Evolutionary conservation across 306 rosid species (phyloP), one percentile per base, ranked within the genome.

Genomic region (Dryas alaskensis): DNA sequence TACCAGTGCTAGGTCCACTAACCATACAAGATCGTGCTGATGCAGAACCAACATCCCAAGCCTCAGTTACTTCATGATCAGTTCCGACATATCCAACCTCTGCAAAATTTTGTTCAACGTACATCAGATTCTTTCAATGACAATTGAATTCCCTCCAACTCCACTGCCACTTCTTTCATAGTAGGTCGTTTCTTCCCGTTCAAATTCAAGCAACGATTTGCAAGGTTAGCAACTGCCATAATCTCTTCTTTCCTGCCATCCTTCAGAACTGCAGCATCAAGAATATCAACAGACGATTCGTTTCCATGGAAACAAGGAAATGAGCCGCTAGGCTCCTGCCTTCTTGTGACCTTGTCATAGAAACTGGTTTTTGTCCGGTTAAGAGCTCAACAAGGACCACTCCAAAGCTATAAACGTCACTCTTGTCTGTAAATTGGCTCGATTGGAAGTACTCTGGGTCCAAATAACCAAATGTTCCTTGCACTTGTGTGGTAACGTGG

Each of bases 71-170:
- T 63, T 62, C 70, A 64, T 54, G 39, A 58, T 14, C 22, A 19
- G 22, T 44, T 43, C 17, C 37, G 6, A 3, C 63, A 16, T 63
- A 16, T 4, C 66, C 69, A 48, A 27, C 17, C 50, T 78, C 77
- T 43, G 71, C 75, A n/a, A 25, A 25, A 6, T 62, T 57, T 49
- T 76, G 75, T 4, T 53, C 57, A 22, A n/a, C n/a, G n/a, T n/a
- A 39, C 49, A n/a, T 12, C 17, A 17, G 27, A 54, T n/a, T 40
- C 74, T 47, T 31, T 74, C 4, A 49, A 39, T 37, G 46, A 8
- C 9, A 42, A 60, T 17, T 60, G 67, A 7, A 78, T 67, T 50
- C 67, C 16, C 77, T 81, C 84, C 64, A 54, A 11, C 53, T 54
- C 53, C 4, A 7, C 49, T 19, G 42, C 62, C 3, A 54, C 64